Evolutionary conservation across 1,284 basidiomycete species (phyloP), one percentile per base, ranked within the genome.

Genomic region (Malassezia caprae): DNA sequence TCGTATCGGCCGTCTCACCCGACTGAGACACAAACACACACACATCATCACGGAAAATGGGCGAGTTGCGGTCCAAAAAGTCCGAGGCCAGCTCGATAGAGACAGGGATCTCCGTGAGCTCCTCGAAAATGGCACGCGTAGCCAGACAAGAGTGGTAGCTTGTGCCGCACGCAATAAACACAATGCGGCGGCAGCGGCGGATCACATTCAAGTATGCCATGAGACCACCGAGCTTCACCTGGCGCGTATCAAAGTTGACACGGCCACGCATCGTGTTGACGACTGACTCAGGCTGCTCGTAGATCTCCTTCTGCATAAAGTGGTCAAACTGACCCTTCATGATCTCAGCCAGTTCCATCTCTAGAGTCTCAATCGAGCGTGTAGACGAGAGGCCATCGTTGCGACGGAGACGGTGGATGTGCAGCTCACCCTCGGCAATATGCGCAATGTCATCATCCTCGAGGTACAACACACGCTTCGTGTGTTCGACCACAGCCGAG

Each of bases 291-390:
- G 93, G 94, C 78, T 99, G 94, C 77, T 99, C 94, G 81, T 94
- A 98, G 73, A 99, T 98, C 78, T 99, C 94, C 81, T 99, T 98
- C 78, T 98, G 93, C 94, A 99, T 98, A 78, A 99, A 99, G 78
- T 94, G 91, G 76, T 93, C 89, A 76, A 96, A 98, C 76, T 90
- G 89, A 76, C 94, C 94, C 82, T 98, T 98, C 94, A 98, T 98
- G 80, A 99, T 98, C 70, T 94, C 94, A 32, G 93, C 94, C 47
- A 99, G 84, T 78, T 99, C 94, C 70, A 98, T 86, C 79, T 98
- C 94, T 71, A 99, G 84, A 15, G 91, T 96, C 80, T 98, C 94
- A 77, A 99, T 98, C 63, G 84, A 90, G 68, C 94, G 88, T 51
- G 90, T 93, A 17, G 90, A 79, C 48, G 80, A 81, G 76, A 73